phyloP scores from a whole-genome alignment of 179 eudicot genomes.

The Patellifolia procumbens region DNA sequence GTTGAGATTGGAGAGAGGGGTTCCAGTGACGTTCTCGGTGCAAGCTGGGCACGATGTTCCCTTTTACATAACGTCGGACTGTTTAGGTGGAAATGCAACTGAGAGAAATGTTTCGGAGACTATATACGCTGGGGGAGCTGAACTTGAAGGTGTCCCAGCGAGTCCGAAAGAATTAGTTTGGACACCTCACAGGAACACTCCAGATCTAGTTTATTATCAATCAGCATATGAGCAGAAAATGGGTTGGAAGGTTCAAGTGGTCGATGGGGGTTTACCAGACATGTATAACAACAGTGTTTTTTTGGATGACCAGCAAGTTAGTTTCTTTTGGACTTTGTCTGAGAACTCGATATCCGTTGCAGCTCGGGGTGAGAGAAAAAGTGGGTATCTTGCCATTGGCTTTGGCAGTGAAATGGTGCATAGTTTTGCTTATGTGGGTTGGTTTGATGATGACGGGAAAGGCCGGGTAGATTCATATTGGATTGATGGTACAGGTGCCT shows the following conservation, averaged over 20 bases:
- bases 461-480: conserved; percentile 75
- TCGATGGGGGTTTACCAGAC: conserved; percentile 92
- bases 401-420: conserved; percentile 86
- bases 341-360: conserved; percentile 81
- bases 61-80: conserved; percentile 84
- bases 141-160: conserved; percentile 86
- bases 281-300: conserved; percentile 92
- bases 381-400: conserved; percentile 89
- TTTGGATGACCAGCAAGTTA: conserved; percentile 90
- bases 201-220: conserved; percentile 82
- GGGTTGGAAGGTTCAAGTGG: conserved; percentile 99
- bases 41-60: conserved; percentile 99
- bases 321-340: conserved; percentile 82
- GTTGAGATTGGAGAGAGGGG: conserved; percentile 89
- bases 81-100: conserved; percentile 92
- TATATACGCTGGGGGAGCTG: conserved; percentile 78
- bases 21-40: conserved; percentile 79
- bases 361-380: conserved; percentile 87
- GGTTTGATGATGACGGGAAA: conserved; percentile 79
- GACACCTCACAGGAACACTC: conserved; percentile 92
- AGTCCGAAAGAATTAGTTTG: conserved; percentile 76
- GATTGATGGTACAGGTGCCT: conserved; percentile 76
- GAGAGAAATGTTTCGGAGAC: conserved; percentile 70
- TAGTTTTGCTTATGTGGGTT: conserved; percentile 91
- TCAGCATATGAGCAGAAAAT: conserved; percentile 73